These are phyloP conservation scores for Penstemon davidsonii DNA, from an alignment of 257 asterid genomes.

Conservation along the genomic window DNA sequence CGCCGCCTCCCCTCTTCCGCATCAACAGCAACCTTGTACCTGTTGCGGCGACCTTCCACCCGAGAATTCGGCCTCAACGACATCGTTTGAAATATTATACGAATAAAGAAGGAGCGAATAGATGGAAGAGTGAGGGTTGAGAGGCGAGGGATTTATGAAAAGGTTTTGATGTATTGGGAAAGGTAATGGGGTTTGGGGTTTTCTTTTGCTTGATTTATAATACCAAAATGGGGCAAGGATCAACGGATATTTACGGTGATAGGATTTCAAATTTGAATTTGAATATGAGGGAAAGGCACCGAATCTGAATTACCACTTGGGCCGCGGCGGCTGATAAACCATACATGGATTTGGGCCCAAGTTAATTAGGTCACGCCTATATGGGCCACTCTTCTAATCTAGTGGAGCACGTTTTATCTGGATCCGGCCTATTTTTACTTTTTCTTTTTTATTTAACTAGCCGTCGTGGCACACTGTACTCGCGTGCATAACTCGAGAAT, in stretches of 20 bases:
- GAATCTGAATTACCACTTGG: not conserved
- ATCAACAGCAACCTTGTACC: conserved; percentile 89
- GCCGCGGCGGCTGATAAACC: not conserved
- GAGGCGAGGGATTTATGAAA: conserved; percentile 38
- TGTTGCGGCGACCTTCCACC: conserved; percentile 76
- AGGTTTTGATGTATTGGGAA: conserved; percentile 29
- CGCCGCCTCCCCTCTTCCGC: conserved; percentile 94
- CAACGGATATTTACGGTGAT: conserved; percentile 43
- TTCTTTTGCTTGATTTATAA: not conserved
- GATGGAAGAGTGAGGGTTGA: conserved; percentile 32
- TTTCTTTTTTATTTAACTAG: too few species aligned
- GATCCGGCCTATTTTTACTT: too few species aligned
- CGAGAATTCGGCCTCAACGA: conserved; percentile 79
- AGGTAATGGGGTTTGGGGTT: not conserved
- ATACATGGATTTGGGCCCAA: too few species aligned
- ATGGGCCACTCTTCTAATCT: too few species aligned
- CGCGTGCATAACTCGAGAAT: too few species aligned
- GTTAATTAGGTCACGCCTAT: too few species aligned
- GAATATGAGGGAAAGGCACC: conserved; percentile 34
- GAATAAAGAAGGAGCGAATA: not conserved
- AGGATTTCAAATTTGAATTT: conserved; percentile 46
- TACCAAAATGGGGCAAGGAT: conserved; percentile 42
- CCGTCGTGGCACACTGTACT: too few species aligned
- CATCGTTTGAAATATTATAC: conserved; percentile 35
- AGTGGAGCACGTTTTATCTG: too few species aligned